phyloP scores from a whole-genome alignment of 1,139 yeast genomes.

The Blastobotrys indianensis region DNA sequence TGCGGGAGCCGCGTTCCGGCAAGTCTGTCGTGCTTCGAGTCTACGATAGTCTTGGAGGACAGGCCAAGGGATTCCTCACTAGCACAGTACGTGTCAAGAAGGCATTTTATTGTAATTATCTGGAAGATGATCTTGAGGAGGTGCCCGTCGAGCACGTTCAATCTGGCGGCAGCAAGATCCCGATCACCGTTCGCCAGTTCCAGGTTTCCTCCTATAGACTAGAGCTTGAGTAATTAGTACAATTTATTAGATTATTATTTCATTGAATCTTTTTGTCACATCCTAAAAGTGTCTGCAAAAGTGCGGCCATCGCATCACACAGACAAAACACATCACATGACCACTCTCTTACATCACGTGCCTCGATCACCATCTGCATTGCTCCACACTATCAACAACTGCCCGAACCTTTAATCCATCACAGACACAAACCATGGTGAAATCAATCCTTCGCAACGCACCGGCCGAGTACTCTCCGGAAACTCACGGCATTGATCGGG shows the following conservation, averaged over 20 bases:
- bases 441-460: constrained; percentile 35
- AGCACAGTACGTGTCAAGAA: constrained; percentile 40
- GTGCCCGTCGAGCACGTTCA: constrained; percentile 28
- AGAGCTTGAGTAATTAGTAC: neutral
- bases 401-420: too few species aligned
- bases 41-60: constrained; percentile 84
- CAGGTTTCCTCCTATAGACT: constrained; percentile 54
- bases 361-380: too few species aligned
- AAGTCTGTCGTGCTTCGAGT: constrained; percentile 55
- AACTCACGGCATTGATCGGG: constrained; percentile 33
- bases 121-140: constrained; percentile 57
- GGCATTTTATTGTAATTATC: constrained; percentile 56
- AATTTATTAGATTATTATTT: too few species aligned
- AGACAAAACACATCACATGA: too few species aligned
- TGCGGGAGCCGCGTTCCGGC: constrained; percentile 28
- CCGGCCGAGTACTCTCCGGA: constrained; percentile 24
- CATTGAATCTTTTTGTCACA: too few species aligned
- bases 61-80: constrained; percentile 45
- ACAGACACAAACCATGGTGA: constrained; percentile 1
- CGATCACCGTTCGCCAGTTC: constrained; percentile 55
- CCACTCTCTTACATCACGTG: too few species aligned
- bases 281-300: too few species aligned
- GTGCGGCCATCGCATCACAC: too few species aligned
- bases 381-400: too few species aligned
- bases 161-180: constrained; percentile 16